Evolutionary conservation across 208 protist species (phyloP).

Genomic region (Acanthamoeba rhysodes): DNA sequence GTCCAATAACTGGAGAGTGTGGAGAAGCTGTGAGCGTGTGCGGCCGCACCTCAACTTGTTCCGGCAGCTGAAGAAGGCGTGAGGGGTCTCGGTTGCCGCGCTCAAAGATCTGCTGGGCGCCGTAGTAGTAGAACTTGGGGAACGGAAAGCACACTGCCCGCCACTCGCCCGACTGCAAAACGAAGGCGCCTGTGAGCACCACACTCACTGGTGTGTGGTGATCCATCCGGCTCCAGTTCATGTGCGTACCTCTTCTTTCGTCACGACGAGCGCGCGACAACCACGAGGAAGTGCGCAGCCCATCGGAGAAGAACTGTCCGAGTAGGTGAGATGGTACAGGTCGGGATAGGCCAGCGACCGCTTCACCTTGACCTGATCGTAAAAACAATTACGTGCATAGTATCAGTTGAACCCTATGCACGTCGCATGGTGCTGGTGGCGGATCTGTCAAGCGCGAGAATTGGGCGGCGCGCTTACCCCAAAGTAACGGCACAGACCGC

Average conservation of each 20-base stretch:
- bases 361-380: background rate
- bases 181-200: background rate
- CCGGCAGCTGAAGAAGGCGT: background rate
- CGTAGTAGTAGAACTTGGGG: conserved; percentile 39
- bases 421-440: too few species aligned
- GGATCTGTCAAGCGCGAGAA: too few species aligned
- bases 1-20: too few species aligned
- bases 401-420: too few species aligned
- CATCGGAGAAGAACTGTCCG: background rate
- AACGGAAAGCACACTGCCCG: conserved; percentile 2
- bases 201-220: background rate
- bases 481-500: background rate
- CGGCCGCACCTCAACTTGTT: background rate
- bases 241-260: background rate
- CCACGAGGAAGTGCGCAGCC: background rate
- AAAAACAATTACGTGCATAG: background rate
- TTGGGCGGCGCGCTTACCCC: background rate
- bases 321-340: conserved; percentile 22
- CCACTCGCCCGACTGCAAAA: conserved; percentile 18
- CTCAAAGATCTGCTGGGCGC: conserved; percentile 13
- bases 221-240: background rate
- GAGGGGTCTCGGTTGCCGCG: conserved; percentile 29
- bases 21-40: background rate
- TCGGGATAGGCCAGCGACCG: background rate
- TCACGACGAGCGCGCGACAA: background rate